A percentile compares a stretch with the other conserved stretches of the same genome.
Conservation (phyloP, 306 rosid genomes). For the barrel medic (Medicago truncatula) region MtrunA17r5.0-ANR NC_053044.1:660001-660500, state of each 20-base stretch:
- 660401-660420: background rate
- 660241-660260: too few relatives aligned
- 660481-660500: conserved; percentile 6
- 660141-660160: conserved; percentile 29
- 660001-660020: conserved; percentile 34
- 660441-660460: background rate
- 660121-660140: conserved; percentile 48
- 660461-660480: conserved; percentile 1
- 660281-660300: background rate
- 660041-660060: conserved; percentile 40
- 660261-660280: too few relatives aligned
- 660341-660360: background rate
- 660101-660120: conserved; percentile 49
- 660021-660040: conserved; percentile 35
- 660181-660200: too few relatives aligned
- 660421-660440: background rate
- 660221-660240: background rate
- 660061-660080: conserved; percentile 45
- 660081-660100: conserved; percentile 54
- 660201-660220: too few relatives aligned
- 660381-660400: background rate
- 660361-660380: background rate
- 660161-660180: background rate
- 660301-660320: background rate
- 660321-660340: background rate